Evolutionary conservation across 2,329 filamentous ascomycete species (phyloP), one percentile per base, ranked within the genome.

Genomic region (Dothistroma pini): DNA sequence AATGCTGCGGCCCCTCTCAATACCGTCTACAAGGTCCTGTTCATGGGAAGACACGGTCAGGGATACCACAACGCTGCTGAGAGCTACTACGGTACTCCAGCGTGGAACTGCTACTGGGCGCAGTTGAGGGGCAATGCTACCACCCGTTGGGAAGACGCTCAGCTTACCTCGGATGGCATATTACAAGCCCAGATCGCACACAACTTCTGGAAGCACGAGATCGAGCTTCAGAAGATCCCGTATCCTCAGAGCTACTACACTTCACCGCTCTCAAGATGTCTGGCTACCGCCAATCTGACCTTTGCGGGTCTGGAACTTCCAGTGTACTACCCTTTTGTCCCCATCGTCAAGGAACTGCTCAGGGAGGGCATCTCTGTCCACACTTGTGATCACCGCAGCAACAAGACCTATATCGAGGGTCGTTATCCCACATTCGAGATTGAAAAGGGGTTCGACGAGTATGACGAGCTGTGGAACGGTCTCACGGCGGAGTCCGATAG

Each of bases 41-140:
- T 87, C 73, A 80, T 90, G 74, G 87, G 84, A 25, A 83, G 88
- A 47, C 88, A 91, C 68, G 89, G 88, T 9, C 82, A 90, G 72
- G 88, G 88, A 7, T 77, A 77, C 58, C 82, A 87, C 72, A 87
- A 87, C 68, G 83, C 83, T 7, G 87, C 87, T 10, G 84, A 89
- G 72, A 78, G 77, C 34, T 88, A 79, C 72, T 89, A 87, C 66
- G 86, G 86, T 34, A 89, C 86, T 0, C 83, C 84, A 0, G 84
- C 84, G 2, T 89, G 87, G 87, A 87, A 89, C 71, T 73, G 68
- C 74, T 89, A 89, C 76, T 90, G 85, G 85, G 81, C 84, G 5
- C 77, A 83, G 59, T 77, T 81, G 0, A 81, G 86, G 38, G 87
- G 88, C 66, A 89, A 90, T 69, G 80, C 76, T 56, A 89, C 86